Percentiles rank a stretch among this genome's conserved stretches.
Conservation (phyloP, 257 asterid species). For the Parsonsia alboflavescens region DNA sequence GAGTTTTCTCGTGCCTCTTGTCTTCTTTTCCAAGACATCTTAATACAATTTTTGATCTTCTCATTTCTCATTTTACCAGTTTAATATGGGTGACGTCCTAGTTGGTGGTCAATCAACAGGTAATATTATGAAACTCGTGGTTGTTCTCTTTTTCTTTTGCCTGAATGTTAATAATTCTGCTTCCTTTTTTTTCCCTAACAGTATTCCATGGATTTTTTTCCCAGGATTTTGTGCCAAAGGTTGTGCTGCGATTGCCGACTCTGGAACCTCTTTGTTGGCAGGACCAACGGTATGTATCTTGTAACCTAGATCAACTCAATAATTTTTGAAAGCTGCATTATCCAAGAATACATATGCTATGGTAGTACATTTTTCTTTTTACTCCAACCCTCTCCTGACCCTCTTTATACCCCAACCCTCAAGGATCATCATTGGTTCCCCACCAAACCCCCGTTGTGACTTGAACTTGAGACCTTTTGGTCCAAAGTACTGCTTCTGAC, state of each 20-base stretch:
- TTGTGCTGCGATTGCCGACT: constrained; percentile 90
- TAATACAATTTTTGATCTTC: constrained; percentile 4
- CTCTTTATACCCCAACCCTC: too few species aligned
- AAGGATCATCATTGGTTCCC: too few species aligned
- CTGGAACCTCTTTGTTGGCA: constrained; percentile 90
- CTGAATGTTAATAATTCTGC: constrained; percentile 1
- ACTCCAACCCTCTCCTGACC: too few species aligned
- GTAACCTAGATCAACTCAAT: neutral
- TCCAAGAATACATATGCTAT: neutral
- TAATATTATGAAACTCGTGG: constrained; percentile 19
- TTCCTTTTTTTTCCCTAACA: neutral
- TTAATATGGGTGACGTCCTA: constrained; percentile 80
- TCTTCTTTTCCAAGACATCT: neutral
- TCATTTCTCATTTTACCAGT: constrained; percentile 33
- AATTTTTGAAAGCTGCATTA: neutral
- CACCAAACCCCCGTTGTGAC: too few species aligned
- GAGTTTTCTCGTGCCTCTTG: neutral
- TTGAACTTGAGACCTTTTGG: too few species aligned
- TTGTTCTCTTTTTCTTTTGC: constrained; percentile 10
- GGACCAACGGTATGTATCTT: constrained; percentile 78
- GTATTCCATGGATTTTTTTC: constrained; percentile 16
- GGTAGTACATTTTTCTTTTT: too few species aligned
- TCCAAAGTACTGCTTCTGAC: too few species aligned
- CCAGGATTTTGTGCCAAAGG: constrained; percentile 73
- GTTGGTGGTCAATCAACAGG: constrained; percentile 75